Evolutionary conservation across 2,329 filamentous ascomycete genomes (phyloP), one percentile per base, ranked within the genome.

Genomic region (Seiridium cupressi): DNA sequence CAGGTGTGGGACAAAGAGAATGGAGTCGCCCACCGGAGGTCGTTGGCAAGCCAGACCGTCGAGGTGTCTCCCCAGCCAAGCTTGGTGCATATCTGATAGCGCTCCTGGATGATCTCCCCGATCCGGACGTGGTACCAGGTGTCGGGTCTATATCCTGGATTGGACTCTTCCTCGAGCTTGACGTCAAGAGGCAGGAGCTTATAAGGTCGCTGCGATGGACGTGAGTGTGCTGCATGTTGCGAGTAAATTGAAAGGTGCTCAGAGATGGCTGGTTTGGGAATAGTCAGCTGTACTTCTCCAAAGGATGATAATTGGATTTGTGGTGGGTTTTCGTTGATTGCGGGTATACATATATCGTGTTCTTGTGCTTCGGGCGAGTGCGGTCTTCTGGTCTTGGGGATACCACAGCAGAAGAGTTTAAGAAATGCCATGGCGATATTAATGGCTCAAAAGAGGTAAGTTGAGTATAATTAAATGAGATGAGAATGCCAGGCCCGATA

Each of bases 61-160:
- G 57, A 59, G 3, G 57, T 55, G 26, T 49, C 51, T 38, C 57
- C 57, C 36, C 35, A 59, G 57, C 57, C 57, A n/a, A 59, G 7
- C 42, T 59, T 59, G 49, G 49, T 44, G 34, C 51, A 40, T 8
- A 59, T 42, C 42, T 48, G 57, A 32, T 59, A 59, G 9, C 57
- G 38, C 2, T 36, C 40, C 13, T 32, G 18, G 49, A 59, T 44
- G 31, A 59, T 48, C 51, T 59, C 49, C 42, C 57, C 57, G 38
- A 59, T 59, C 18, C 38, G 48, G 13, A 59, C 57, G 26, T 49
- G 49, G 32, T 59, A 59, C 32, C 51, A 55, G 3, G 34, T 53
- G 35, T 55, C 51, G 11, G n/a, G 13, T 32, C 11, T 49, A 32
- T 58, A 58, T 7, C 44, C 44, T 8, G 56, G 56, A 32, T 47